Evolutionary conservation across 1,284 basidiomycete genomes (phyloP), one percentile per base, ranked within the genome.

Genomic region (Gymnopus androsaceus): DNA sequence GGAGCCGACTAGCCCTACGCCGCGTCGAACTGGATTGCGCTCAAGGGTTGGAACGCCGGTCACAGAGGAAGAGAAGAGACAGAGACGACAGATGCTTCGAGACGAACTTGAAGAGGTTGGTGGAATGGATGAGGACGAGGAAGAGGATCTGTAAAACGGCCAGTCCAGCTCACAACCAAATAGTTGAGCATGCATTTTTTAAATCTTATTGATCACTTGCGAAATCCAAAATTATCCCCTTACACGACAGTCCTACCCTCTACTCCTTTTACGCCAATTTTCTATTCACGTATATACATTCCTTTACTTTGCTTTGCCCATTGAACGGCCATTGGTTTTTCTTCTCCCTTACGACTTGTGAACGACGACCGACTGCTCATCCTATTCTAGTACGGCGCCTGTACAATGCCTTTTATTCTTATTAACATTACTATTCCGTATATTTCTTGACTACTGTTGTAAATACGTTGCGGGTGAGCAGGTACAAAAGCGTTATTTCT

Each of bases 41-140:
- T 45, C 57, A 9, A 37, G 46, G 54, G 52, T 19, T 56, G 51
- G 64, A 4, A 66, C 65, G 12, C 63, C 66, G 8, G 63, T 55
- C 28, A 55, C 12, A 37, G 61, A 65, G 50, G 42, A 55, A 15
- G 67, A 69, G 41, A 69, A 64, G 36, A 67, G 58, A 51, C 63
- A 66, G 42, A 57, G 68, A 59, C 64, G 67, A 51, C 62, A 61
- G 27, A 56, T 66, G 38, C 55, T 74, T 41, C 65, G 61, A 49
- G 66, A 70, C 17, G 73, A 75, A 55, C 67, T 65, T 8, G 66
- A 71, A 51, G 65, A 63, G 14, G 57, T 51, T 30, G 59, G 57
- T 25, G 8, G 1, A 14, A 21, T 55, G 56, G 48, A 42, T 28
- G 65, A 67, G 27, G 68, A 66, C 40, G 61, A 64, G 28, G n/a